Evolutionary conservation across 805 yeast species (phyloP).

Genomic region (Barnettozyma wickerhamii): DNA sequence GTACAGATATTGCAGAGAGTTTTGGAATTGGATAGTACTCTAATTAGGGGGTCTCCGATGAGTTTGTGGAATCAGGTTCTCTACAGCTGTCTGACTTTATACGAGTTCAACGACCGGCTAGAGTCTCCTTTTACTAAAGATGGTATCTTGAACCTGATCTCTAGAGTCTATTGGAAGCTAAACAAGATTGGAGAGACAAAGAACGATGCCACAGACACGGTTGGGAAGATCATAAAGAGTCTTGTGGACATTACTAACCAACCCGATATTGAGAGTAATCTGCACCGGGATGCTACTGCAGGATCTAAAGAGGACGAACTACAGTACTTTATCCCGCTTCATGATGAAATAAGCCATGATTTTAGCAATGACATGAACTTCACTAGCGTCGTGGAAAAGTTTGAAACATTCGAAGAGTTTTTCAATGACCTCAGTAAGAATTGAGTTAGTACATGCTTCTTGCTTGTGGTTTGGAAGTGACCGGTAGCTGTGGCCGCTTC

Average conservation of each 20-base stretch:
- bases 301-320: neutral
- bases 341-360: conserved; percentile 25
- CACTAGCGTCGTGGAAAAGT: conserved; percentile 14
- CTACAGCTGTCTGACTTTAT: conserved; percentile 49
- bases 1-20: conserved; percentile 42
- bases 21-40: conserved; percentile 38
- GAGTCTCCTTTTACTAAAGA: conserved; percentile 33
- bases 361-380: conserved; percentile 13
- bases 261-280: conserved; percentile 1
- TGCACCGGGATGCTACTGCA: neutral
- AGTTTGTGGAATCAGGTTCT: conserved; percentile 48
- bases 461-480: no score
- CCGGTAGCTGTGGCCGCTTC: no score
- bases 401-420: conserved; percentile 52
- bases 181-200: conserved; percentile 51
- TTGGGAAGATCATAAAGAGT: conserved; percentile 49
- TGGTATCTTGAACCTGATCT: conserved; percentile 39
- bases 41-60: conserved; percentile 53
- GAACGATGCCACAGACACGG: conserved; percentile 57
- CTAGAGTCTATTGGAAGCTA: conserved; percentile 54
- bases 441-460: no score
- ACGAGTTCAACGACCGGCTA: conserved; percentile 41
- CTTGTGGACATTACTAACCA: conserved; percentile 31
- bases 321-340: conserved; percentile 19
- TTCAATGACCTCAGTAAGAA: conserved; percentile 38